Conservation (phyloP, 169 alveolate species). For the Condylostoma magnum region DNA sequence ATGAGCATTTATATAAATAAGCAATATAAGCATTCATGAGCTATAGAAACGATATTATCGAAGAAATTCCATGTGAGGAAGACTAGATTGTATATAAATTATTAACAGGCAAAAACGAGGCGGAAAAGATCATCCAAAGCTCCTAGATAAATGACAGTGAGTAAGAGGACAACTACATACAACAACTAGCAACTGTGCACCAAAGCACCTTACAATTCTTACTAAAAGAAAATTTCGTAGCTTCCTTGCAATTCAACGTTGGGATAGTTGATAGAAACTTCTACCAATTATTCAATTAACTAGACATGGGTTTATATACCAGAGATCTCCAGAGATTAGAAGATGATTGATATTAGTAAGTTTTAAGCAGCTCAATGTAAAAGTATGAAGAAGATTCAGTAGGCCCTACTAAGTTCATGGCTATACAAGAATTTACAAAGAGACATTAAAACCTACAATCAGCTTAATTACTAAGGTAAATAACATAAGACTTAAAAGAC, state of each 20-base stretch:
- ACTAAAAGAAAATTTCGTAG: not conserved
- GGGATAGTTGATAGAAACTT: not conserved
- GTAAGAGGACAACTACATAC: not conserved
- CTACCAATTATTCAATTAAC: not conserved
- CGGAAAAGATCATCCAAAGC: not conserved
- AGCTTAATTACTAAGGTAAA: not conserved
- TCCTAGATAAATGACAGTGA: not conserved
- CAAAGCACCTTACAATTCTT: not conserved
- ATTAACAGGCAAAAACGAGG: not conserved
- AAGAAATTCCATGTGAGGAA: slow-evolving; percentile 7
- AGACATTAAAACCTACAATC: not conserved
- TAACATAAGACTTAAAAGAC: too few species aligned
- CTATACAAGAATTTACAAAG: slow-evolving; percentile 12
- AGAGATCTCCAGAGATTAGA: slow-evolving; percentile 13
- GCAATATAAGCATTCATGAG: not conserved
- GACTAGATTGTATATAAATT: not conserved
- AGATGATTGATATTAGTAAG: slow-evolving; percentile 3
- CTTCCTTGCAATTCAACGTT: slow-evolving; percentile 1
- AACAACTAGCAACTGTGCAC: not conserved
- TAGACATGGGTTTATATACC: not conserved
- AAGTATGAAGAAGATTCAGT: not conserved
- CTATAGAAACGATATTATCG: not conserved
- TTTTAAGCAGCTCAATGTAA: too few species aligned
- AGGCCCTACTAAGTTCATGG: slow-evolving; percentile 10
- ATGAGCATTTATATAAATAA: not conserved